Conservation (phyloP, 148 eudicot species). For the Camellia granthamiana region DNA sequence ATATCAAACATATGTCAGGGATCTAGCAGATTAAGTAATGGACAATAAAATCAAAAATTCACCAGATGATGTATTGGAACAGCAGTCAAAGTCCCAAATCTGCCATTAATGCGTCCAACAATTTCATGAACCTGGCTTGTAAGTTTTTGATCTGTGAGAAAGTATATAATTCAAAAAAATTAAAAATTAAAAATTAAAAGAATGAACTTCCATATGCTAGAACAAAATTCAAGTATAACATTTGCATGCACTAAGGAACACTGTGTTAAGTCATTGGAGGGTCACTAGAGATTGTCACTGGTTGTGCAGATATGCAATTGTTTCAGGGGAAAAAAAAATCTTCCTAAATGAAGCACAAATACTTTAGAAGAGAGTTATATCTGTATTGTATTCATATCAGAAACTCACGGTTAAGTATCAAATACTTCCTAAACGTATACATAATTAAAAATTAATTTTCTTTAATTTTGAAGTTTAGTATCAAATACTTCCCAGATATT, state of each 20-base stretch:
- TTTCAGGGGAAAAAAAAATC: background rate
- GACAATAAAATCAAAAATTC: slow-evolving; percentile 21
- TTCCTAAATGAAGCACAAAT: background rate
- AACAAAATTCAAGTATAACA: background rate
- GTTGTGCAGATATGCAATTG: background rate
- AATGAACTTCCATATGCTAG: background rate
- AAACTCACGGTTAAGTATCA: too few species aligned
- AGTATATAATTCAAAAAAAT: background rate
- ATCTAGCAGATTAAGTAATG: background rate
- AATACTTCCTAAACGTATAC: too few species aligned
- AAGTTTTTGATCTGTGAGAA: slow-evolving; percentile 74
- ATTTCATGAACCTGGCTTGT: slow-evolving; percentile 98
- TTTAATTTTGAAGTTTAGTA: too few species aligned
- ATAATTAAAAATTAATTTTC: too few species aligned
- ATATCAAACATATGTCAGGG: background rate
- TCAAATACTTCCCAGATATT: too few species aligned
- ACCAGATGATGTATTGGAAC: slow-evolving; percentile 97
- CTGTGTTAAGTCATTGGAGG: background rate
- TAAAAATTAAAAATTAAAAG: background rate
- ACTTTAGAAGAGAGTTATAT: background rate
- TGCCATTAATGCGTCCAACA: slow-evolving; percentile 92
- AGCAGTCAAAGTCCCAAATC: slow-evolving; percentile 76
- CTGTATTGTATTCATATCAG: too few species aligned
- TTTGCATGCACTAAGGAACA: background rate
- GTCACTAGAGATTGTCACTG: background rate